These are phyloP conservation scores for Senna siamea DNA, from an alignment of 306 rosid genomes.

Conservation along the genomic window DNA sequence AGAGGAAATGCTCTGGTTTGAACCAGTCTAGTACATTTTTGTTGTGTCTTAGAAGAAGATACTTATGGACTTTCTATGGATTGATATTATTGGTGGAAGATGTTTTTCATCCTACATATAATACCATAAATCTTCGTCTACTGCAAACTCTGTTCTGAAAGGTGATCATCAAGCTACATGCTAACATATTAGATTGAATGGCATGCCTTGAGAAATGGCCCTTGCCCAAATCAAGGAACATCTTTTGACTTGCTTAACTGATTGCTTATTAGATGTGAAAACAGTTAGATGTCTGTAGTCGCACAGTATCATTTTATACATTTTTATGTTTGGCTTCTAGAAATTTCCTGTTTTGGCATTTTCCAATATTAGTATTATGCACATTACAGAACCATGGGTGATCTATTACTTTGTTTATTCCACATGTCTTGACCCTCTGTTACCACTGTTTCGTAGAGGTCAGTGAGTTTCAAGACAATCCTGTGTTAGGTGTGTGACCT, in stretches of 20 bases:
- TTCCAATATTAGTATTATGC: conserved; percentile 6
- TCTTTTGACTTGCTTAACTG: background rate
- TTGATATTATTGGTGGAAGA: too few species aligned
- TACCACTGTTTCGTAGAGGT: conserved; percentile 11
- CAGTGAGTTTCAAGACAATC: conserved; percentile 11
- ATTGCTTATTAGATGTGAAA: background rate
- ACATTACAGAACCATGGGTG: conserved; percentile 1
- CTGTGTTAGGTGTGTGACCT: conserved; percentile 14
- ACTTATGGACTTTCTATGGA: too few species aligned
- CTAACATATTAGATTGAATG: background rate
- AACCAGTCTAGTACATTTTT: too few species aligned
- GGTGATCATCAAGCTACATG: background rate
- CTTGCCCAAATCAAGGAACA: conserved; percentile 4
- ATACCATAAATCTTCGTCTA: background rate
- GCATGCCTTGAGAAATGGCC: background rate
- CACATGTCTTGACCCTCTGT: conserved; percentile 1
- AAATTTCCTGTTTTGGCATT: conserved; percentile 8
- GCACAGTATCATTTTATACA: background rate
- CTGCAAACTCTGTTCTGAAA: background rate
- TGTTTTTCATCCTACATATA: background rate
- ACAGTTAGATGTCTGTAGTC: conserved; percentile 3
- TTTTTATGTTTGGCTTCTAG: conserved; percentile 25
- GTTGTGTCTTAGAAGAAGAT: too few species aligned
- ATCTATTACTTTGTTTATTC: conserved; percentile 11
- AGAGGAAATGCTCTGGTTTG: too few species aligned